A percentile compares a stretch with the other conserved stretches of the same genome.
phyloP scores from a whole-genome alignment of 768 basidiomycete species.

The Tricholoma hemisulphureum region DNA sequence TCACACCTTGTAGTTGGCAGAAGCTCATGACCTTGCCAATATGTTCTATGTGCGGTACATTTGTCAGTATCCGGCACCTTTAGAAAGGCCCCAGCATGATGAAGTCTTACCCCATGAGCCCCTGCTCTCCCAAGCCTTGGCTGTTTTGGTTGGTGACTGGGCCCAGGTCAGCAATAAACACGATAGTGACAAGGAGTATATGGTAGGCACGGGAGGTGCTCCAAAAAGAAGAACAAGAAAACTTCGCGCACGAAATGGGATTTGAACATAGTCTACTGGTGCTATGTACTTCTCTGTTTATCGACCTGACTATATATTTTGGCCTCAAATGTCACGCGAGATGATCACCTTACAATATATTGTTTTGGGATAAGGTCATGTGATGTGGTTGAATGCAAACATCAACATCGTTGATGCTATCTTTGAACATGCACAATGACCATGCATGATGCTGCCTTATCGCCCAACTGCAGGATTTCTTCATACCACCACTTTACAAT shows the following conservation, averaged over 20 bases:
- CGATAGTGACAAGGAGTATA: not conserved
- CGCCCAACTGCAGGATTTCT: too few species aligned
- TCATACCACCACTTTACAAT: too few species aligned
- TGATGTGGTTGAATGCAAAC: too few species aligned
- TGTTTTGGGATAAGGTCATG: not conserved
- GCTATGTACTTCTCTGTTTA: too few species aligned
- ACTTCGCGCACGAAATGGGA: not conserved
- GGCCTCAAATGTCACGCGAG: not conserved
- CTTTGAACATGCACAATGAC: too few species aligned
- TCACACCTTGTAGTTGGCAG: not conserved
- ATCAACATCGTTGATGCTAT: too few species aligned
- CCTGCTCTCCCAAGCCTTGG: not conserved
- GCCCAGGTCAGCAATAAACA: not conserved
- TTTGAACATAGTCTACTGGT: not conserved
- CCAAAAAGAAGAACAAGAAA: not conserved
- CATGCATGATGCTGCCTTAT: too few species aligned
- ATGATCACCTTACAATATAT: not conserved
- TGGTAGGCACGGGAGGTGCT: not conserved
- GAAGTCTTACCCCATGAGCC: not conserved
- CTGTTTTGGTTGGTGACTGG: not conserved
- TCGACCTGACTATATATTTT: not conserved
- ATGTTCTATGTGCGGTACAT: not conserved
- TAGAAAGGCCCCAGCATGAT: not conserved
- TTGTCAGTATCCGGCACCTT: not conserved
- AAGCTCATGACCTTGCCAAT: not conserved